Conservation (phyloP, 2,329 filamentous ascomycete genomes). For the Hypoxylon sp. region DNA sequence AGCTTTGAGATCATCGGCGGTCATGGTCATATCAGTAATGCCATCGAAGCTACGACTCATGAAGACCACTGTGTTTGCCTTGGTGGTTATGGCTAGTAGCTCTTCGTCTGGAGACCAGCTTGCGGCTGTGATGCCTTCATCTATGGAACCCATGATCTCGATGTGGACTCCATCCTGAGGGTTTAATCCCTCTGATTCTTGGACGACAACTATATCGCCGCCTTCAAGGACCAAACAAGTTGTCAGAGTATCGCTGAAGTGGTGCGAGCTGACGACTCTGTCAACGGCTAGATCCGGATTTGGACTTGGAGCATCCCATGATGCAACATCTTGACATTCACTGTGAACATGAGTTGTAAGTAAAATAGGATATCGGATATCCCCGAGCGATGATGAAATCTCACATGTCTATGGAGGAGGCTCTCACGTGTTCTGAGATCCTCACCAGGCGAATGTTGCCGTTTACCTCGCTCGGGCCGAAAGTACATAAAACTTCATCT, state of each 20-base stretch:
- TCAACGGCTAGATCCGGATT: slow-evolving; percentile 82
- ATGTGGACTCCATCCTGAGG: slow-evolving; percentile 78
- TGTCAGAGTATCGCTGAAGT: slow-evolving; percentile 83
- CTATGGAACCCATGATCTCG: slow-evolving; percentile 94
- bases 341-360: slow-evolving; percentile 49
- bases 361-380: slow-evolving; percentile 26
- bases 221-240: slow-evolving; percentile 88
- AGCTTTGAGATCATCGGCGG: slow-evolving; percentile 81
- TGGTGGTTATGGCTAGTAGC: slow-evolving; percentile 84
- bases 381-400: slow-evolving; percentile 44
- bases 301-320: slow-evolving; percentile 90
- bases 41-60: slow-evolving; percentile 95
- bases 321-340: slow-evolving; percentile 71
- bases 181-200: slow-evolving; percentile 69
- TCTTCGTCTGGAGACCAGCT: slow-evolving; percentile 97
- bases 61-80: slow-evolving; percentile 82
- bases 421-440: slow-evolving; percentile 60
- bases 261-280: slow-evolving; percentile 81
- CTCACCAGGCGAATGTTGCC: slow-evolving; percentile 79
- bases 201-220: slow-evolving; percentile 89
- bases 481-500: slow-evolving; percentile 83
- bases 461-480: slow-evolving; percentile 80
- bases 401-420: slow-evolving; percentile 57
- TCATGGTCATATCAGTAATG: slow-evolving; percentile 80
- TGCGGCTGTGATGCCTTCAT: slow-evolving; percentile 89